Conservation (phyloP, 768 basidiomycete genomes). For the Favolaschia claudopus region DNA sequence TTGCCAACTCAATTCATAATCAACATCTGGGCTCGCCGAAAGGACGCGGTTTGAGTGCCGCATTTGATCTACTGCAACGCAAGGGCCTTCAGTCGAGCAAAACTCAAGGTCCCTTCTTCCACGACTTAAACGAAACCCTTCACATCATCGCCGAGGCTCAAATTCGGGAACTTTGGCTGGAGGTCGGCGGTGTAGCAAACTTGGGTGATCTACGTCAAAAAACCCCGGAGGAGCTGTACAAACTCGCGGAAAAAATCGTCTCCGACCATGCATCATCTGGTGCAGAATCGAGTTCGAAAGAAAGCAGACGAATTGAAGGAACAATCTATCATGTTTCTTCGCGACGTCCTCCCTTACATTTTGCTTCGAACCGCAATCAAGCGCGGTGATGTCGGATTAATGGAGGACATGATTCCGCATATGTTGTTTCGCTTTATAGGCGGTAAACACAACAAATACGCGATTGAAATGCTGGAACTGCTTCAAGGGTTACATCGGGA, state of each 20-base stretch:
- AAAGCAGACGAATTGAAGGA: neutral
- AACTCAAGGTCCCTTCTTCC: constrained; percentile 42
- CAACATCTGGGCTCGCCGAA: constrained; percentile 45
- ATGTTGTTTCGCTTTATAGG: constrained; percentile 31
- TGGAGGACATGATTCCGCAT: constrained; percentile 32
- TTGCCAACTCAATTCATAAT: constrained; percentile 47
- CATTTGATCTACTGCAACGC: constrained; percentile 37
- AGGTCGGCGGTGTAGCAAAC: constrained; percentile 28
- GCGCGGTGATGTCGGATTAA: constrained; percentile 34
- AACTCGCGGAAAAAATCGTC: constrained; percentile 36
- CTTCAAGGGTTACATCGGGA: constrained; percentile 29
- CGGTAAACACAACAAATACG: constrained; percentile 31
- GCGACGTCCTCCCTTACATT: constrained; percentile 5
- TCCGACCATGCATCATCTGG: constrained; percentile 35
- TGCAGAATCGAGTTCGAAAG: constrained; percentile 31
- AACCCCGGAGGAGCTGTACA: constrained; percentile 34
- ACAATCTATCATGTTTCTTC: constrained; percentile 33
- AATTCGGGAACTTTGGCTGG: constrained; percentile 41
- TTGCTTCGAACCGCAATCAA: constrained; percentile 25
- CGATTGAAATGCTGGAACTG: constrained; percentile 31
- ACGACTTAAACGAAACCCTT: constrained; percentile 44
- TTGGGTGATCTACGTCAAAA: constrained; percentile 34
- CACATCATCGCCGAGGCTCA: constrained; percentile 45
- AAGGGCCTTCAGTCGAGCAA: constrained; percentile 34
- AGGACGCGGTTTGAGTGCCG: constrained; percentile 35